These are phyloP conservation scores for Arthrobotrys musiformis DNA, from an alignment of 2,329 filamentous ascomycete genomes.

Conservation along the genomic window DNA sequence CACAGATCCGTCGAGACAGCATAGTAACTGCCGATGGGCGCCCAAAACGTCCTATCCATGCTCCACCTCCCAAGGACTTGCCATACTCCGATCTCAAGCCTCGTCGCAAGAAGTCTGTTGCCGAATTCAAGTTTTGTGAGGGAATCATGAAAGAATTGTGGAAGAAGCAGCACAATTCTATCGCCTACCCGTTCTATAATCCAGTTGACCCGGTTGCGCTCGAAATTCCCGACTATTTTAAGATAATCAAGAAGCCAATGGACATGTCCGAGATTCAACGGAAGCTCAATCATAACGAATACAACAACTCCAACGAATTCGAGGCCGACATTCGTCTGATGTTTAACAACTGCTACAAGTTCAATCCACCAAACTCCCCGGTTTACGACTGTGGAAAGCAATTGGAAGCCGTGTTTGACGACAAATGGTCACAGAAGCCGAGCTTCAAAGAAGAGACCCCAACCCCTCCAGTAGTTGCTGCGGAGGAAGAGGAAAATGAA, in stretches of 20 bases:
- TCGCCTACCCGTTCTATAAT: slow-evolving; percentile 79
- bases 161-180: slow-evolving; percentile 74
- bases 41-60: slow-evolving; percentile 92
- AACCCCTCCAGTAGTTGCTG: slow-evolving; percentile 76
- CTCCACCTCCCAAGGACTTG: slow-evolving; percentile 89
- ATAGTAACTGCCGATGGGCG: slow-evolving; percentile 75
- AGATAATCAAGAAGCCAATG: slow-evolving; percentile 96
- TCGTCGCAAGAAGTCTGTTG: slow-evolving; percentile 88
- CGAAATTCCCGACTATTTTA: slow-evolving; percentile 92
- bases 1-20: slow-evolving; percentile 86
- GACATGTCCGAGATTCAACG: slow-evolving; percentile 80
- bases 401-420: slow-evolving; percentile 79
- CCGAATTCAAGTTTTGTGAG: slow-evolving; percentile 90
- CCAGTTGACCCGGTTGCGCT: slow-evolving; percentile 94
- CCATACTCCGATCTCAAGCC: slow-evolving; percentile 84
- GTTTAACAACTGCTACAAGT: slow-evolving; percentile 88
- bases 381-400: slow-evolving; percentile 78
- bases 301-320: slow-evolving; percentile 84
- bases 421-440: slow-evolving; percentile 80
- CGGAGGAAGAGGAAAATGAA: slow-evolving; percentile 74
- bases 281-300: slow-evolving; percentile 81
- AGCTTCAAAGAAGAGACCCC: slow-evolving; percentile 77
- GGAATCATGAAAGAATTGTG: slow-evolving; percentile 81
- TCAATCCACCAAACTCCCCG: slow-evolving; percentile 83
- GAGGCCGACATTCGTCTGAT: slow-evolving; percentile 84